A percentile compares a stretch with the other conserved stretches of the same genome.
These are phyloP conservation scores for Fusarium humuli DNA, from an alignment of 2,329 filamentous ascomycete species.

Conservation along the genomic window DNA sequence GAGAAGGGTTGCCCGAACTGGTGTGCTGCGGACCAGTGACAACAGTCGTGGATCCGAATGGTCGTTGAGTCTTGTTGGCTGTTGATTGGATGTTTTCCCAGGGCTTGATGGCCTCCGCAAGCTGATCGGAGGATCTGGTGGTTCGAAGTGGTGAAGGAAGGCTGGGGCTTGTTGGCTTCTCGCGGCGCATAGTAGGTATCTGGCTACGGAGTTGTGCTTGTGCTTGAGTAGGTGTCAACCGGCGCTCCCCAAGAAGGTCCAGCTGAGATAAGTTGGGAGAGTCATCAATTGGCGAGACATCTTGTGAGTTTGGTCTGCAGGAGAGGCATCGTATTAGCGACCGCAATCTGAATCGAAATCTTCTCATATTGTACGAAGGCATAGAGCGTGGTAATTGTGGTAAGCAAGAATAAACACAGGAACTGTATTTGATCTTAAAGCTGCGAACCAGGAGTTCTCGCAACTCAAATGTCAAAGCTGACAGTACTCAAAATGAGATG, in stretches of 20 bases:
- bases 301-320: slow-evolving; percentile 46
- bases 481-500: slow-evolving; percentile 3
- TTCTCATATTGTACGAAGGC: slow-evolving; percentile 25
- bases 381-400: not conserved
- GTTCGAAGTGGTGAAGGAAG: slow-evolving; percentile 54
- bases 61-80: slow-evolving; percentile 20
- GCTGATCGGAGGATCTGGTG: slow-evolving; percentile 48
- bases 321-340: slow-evolving; percentile 42
- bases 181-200: slow-evolving; percentile 65
- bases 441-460: not conserved
- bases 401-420: not conserved
- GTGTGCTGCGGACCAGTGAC: slow-evolving; percentile 42
- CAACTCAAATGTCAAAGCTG: not conserved
- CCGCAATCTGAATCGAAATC: slow-evolving; percentile 9
- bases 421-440: not conserved
- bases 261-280: slow-evolving; percentile 53
- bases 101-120: slow-evolving; percentile 33
- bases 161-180: slow-evolving; percentile 60
- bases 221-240: slow-evolving; percentile 30
- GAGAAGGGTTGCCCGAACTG: slow-evolving; percentile 43
- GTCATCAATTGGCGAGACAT: slow-evolving; percentile 68
- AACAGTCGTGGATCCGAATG: slow-evolving; percentile 43
- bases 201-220: slow-evolving; percentile 52
- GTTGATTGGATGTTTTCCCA: slow-evolving; percentile 36
- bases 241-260: slow-evolving; percentile 34